These are phyloP conservation scores for Chaetomiaceae sp. DNA, from an alignment of 2,329 filamentous ascomycete genomes.

Conservation along the genomic window DNA sequence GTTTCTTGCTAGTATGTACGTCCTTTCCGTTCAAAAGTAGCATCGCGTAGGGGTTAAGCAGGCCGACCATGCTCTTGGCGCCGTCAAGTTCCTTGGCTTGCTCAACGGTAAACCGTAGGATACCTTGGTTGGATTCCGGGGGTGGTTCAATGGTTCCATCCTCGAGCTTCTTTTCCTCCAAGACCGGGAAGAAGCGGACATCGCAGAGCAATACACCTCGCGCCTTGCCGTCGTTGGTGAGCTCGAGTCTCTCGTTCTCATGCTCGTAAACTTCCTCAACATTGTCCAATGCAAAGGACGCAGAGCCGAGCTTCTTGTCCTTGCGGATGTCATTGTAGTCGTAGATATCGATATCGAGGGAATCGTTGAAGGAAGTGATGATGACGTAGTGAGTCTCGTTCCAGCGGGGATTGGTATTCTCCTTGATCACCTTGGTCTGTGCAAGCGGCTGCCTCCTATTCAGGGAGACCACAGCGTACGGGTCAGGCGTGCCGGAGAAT, in stretches of 20 bases:
- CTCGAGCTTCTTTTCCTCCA: slow-evolving; percentile 65
- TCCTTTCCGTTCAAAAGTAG: slow-evolving; percentile 90
- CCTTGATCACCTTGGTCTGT: slow-evolving; percentile 80
- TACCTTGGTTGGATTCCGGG: slow-evolving; percentile 89
- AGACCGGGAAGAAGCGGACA: slow-evolving; percentile 90
- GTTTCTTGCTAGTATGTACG: slow-evolving; percentile 80
- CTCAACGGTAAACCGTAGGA: slow-evolving; percentile 87
- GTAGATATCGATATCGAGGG: slow-evolving; percentile 76
- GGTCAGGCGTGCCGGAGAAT: slow-evolving; percentile 86
- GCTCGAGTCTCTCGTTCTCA: slow-evolving; percentile 80
- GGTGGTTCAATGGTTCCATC: slow-evolving; percentile 76
- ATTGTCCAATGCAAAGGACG: slow-evolving; percentile 79
- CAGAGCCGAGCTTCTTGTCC: slow-evolving; percentile 87
- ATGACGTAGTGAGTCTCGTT: slow-evolving; percentile 97
- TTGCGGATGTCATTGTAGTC: slow-evolving; percentile 97
- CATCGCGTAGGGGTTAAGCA: slow-evolving; percentile 84
- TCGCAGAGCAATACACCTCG: slow-evolving; percentile 78
- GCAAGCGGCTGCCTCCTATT: slow-evolving; percentile 79
- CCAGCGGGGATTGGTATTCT: slow-evolving; percentile 86
- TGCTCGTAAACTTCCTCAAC: slow-evolving; percentile 72
- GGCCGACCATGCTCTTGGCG: slow-evolving; percentile 84
- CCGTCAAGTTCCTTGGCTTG: slow-evolving; percentile 95
- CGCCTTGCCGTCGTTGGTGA: slow-evolving; percentile 77
- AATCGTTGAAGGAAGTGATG: slow-evolving; percentile 83
- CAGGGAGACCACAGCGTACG: slow-evolving; percentile 79